Evolutionary conservation across 2,329 filamentous ascomycete genomes (phyloP).

Genomic region (Arthrobotrys entomopaga): DNA sequence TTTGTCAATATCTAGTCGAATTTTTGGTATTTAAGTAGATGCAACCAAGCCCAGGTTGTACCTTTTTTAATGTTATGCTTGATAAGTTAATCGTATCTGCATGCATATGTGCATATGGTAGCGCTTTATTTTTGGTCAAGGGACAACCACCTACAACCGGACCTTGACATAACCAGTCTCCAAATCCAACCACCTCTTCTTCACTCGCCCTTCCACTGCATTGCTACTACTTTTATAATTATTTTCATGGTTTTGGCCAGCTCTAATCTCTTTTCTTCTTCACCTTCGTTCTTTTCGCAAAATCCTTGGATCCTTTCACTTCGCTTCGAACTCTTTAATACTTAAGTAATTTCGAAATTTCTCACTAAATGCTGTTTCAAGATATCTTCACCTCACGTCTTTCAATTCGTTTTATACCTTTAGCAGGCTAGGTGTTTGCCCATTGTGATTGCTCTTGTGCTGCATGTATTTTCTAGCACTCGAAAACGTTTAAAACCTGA

Average conservation of each 20-base stretch:
- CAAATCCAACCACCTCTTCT: conserved; percentile 52
- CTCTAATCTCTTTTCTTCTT: conserved; percentile 33
- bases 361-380: conserved; percentile 15
- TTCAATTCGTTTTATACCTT: conserved; percentile 27
- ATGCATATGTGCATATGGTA: conserved; percentile 14
- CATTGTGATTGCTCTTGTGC: conserved; percentile 21
- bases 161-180: conserved; percentile 47
- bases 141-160: conserved; percentile 39
- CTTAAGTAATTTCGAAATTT: conserved; percentile 12
- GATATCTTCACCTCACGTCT: conserved; percentile 14
- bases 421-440: conserved; percentile 35
- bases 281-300: conserved; percentile 23
- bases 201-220: too few species aligned
- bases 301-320: neutral
- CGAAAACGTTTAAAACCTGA: conserved; percentile 6
- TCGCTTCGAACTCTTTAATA: conserved; percentile 27
- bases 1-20: too few species aligned
- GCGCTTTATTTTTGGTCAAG: conserved; percentile 30
- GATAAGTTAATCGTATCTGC: conserved; percentile 41
- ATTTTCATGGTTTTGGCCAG: conserved; percentile 23
- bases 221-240: conserved; percentile 6
- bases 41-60: conserved; percentile 37
- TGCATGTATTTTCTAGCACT: conserved; percentile 29
- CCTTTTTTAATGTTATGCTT: conserved; percentile 23
- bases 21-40: conserved; percentile 27